Conservation (phyloP, 129 eudicot genomes). For the Solidago caesia region DNA sequence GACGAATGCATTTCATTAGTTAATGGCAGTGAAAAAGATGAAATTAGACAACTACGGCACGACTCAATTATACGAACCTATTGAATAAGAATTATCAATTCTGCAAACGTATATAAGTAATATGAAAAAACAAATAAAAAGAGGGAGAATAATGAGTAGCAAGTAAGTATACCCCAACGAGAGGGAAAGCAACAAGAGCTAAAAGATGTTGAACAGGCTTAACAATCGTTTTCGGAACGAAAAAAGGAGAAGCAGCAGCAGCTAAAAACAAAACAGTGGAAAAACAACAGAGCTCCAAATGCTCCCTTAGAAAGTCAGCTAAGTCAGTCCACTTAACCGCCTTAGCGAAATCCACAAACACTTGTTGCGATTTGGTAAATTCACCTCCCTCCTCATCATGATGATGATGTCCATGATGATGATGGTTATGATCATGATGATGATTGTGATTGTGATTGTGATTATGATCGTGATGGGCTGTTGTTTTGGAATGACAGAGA, state of each 20-base stretch:
- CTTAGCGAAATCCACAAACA: slow-evolving; percentile 55
- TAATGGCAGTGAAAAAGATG: too few relatives aligned
- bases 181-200: slow-evolving; percentile 76
- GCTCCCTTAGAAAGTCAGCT: slow-evolving; percentile 73
- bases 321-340: slow-evolving; percentile 60
- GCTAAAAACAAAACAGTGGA: slow-evolving; percentile 64
- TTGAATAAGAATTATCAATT: too few relatives aligned
- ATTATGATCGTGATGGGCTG: slow-evolving; percentile 22
- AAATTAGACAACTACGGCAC: slow-evolving; percentile 1
- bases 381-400: slow-evolving; percentile 23
- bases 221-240: slow-evolving; percentile 51
- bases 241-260: slow-evolving; percentile 71
- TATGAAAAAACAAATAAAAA: neutral
- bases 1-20: too few relatives aligned
- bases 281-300: slow-evolving; percentile 80
- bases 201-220: slow-evolving; percentile 59
- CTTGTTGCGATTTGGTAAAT: slow-evolving; percentile 59
- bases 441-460: slow-evolving; percentile 15
- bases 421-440: slow-evolving; percentile 28
- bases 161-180: slow-evolving; percentile 66
- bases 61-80: neutral
- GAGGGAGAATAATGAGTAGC: too few relatives aligned
- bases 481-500: slow-evolving; percentile 33
- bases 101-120: neutral
- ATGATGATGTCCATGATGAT: slow-evolving; percentile 22